Base-by-base conservation (phyloP, 805 yeast genomes). In the Lachancea thermotolerans region DNA sequence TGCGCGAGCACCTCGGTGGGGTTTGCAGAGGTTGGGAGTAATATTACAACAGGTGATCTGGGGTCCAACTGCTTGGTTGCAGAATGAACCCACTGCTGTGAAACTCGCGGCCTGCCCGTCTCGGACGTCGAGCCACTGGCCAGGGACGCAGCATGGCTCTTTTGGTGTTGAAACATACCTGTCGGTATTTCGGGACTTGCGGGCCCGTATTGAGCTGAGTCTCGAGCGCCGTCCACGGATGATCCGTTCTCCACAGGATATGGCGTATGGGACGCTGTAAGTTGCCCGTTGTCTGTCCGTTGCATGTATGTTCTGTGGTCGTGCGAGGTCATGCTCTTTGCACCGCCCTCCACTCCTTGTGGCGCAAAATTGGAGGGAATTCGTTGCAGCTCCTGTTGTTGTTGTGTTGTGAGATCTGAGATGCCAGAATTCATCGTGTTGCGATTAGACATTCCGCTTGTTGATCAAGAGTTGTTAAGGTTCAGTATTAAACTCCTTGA, bases 1-100 rank as follows among this genome's bases (percentile, higher is more conserved):
- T 78, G 74, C 2, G 96, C 93, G 48, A 91, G 70, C 6, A 85
- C 77, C 47, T 90, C 97, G 1, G 97, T 89, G 10, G 98, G 98
- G 53, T 79, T 79, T 2, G 84, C 78, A 36, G 68, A 64, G 7
- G 77, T 71, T 5, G 89, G 89, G 34, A 82, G 68, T 30, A 68
- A 60, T 8, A 75, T 66, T 1, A 64, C 57, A 25, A 76, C 59
- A 1, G 82, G 82, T 41, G 75, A 75, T 10, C 75, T 57, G 10
- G 76, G 74, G 49, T 75, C 78, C 39, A 57, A 55, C 41, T 53
- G 49, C 39, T 45, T 48, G 37, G 49, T 50, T 6, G 52, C 43
- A 6, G 25, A n/a, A 12, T 41, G 44, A 3, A 39, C 46, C 27
- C 48, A 44, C 37, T 48, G 50, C 27, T 48, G 49, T 10, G 54